A percentile compares a stretch with the other conserved stretches of the same genome.
These are phyloP conservation scores for Citeromyces nyonsensis DNA, from an alignment of 805 yeast species.

Conservation along the genomic window DNA sequence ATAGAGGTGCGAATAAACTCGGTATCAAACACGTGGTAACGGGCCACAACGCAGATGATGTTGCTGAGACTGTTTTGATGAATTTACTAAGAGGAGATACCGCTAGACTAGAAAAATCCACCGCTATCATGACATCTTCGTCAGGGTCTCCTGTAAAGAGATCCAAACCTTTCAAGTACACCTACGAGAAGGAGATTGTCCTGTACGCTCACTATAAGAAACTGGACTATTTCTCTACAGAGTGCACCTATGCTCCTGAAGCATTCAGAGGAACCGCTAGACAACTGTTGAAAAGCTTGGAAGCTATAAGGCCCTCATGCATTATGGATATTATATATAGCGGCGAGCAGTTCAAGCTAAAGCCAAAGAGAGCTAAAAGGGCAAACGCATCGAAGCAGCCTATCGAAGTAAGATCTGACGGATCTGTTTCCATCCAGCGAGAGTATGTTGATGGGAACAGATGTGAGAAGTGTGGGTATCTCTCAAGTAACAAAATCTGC, in stretches of 20 bases:
- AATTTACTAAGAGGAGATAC: conserved; percentile 91
- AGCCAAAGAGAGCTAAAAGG: conserved; percentile 35
- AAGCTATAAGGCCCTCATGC: conserved; percentile 81
- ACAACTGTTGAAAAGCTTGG: conserved; percentile 78
- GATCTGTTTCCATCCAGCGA: conserved; percentile 32
- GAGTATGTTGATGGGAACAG: conserved; percentile 67
- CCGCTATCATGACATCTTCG: conserved; percentile 70
- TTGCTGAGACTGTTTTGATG: conserved; percentile 97
- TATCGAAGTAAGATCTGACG: conserved; percentile 40
- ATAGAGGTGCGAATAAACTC: conserved; percentile 82
- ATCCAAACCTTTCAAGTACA: conserved; percentile 89
- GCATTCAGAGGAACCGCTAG: conserved; percentile 97
- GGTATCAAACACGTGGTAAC: conserved; percentile 87
- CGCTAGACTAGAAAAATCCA: conserved; percentile 79
- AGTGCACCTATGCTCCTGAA: conserved; percentile 96
- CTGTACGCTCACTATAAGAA: conserved; percentile 93
- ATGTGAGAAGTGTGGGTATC: conserved; percentile 84
- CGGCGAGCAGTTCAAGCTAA: conserved; percentile 72
- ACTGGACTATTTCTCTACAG: conserved; percentile 91
- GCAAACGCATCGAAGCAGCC: conserved; percentile 14
- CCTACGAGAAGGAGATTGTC: conserved; percentile 95
- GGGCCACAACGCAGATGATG: conserved; percentile 98
- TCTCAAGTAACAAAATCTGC: conserved; percentile 78
- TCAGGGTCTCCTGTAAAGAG: conserved; percentile 83
- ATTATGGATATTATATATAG: conserved; percentile 89